These are phyloP conservation scores for Noccaea caerulescens DNA, from an alignment of 345 rosid genomes.

Conservation along the genomic window DNA sequence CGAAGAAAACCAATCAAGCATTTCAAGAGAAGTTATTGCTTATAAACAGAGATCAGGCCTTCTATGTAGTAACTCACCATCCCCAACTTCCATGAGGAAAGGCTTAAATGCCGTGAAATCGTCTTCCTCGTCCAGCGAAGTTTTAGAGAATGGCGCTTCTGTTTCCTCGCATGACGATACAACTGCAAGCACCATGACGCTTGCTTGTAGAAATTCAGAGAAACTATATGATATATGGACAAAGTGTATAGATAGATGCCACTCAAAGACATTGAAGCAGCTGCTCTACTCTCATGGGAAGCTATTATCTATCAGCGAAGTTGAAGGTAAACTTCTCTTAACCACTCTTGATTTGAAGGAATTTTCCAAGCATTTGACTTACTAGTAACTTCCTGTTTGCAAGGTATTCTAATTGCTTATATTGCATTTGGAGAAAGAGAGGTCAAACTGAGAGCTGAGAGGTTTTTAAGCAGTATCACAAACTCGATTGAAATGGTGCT, in stretches of 20 bases:
- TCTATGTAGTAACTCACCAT: slow-evolving; percentile 52
- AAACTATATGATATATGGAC: slow-evolving; percentile 74
- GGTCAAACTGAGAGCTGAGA: slow-evolving; percentile 79
- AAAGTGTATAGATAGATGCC: slow-evolving; percentile 81
- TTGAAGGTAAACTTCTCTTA: slow-evolving; percentile 56
- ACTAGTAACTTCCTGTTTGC: slow-evolving; percentile 38
- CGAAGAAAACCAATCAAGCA: slow-evolving; percentile 70
- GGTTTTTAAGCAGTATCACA: slow-evolving; percentile 92
- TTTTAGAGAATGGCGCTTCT: slow-evolving; percentile 43
- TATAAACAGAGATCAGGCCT: slow-evolving; percentile 59
- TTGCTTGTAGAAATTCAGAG: slow-evolving; percentile 54
- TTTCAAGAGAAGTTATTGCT: slow-evolving; percentile 61
- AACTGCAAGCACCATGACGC: slow-evolving; percentile 46
- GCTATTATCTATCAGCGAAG: slow-evolving; percentile 77
- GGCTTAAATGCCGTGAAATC: slow-evolving; percentile 50
- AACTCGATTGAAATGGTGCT: slow-evolving; percentile 84
- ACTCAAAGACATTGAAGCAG: slow-evolving; percentile 88
- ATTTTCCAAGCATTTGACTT: background rate
- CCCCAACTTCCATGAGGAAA: slow-evolving; percentile 58
- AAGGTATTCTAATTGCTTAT: slow-evolving; percentile 79
- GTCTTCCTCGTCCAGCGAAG: slow-evolving; percentile 45
- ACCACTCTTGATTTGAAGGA: background rate
- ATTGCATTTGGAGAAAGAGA: slow-evolving; percentile 71
- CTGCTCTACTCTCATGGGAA: slow-evolving; percentile 72
- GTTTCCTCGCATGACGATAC: slow-evolving; percentile 48